Conservation (phyloP, 2,329 filamentous ascomycete species). For the Penicillium sp. region DNA sequence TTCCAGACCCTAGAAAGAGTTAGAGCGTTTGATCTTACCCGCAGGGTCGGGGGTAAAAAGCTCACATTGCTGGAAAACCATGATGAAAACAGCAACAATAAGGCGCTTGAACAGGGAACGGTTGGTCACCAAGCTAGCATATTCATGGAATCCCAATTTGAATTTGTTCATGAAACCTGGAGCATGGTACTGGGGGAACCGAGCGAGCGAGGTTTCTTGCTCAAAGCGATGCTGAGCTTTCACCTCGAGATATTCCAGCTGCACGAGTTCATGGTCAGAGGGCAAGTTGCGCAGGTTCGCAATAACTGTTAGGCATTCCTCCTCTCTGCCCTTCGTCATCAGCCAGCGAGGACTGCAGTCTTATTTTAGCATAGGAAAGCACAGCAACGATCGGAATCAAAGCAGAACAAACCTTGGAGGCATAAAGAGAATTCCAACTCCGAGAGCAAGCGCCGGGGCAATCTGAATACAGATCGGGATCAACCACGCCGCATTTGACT, state of each 20-base stretch:
- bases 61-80: conserved; percentile 53
- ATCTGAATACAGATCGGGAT: conserved; percentile 73
- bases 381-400: background rate
- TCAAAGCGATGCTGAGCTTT: conserved; percentile 75
- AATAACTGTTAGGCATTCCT: conserved; percentile 61
- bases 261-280: conserved; percentile 67
- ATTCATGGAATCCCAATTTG: conserved; percentile 60
- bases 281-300: conserved; percentile 65
- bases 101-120: conserved; percentile 41
- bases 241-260: conserved; percentile 77
- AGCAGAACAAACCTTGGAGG: conserved; percentile 42
- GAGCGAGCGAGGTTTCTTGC: conserved; percentile 65
- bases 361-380: background rate
- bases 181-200: conserved; percentile 42
- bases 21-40: background rate
- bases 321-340: conserved; percentile 67
- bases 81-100: conserved; percentile 44
- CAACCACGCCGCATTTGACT: conserved; percentile 72
- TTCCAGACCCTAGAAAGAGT: conserved; percentile 19
- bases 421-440: conserved; percentile 71
- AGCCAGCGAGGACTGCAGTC: conserved; percentile 71
- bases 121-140: conserved; percentile 36
- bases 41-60: background rate
- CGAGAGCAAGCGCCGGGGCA: conserved; percentile 65
- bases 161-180: conserved; percentile 52